Conservation (phyloP, 371 early-diverging fungal species). For the Circinella umbellata region DNA sequence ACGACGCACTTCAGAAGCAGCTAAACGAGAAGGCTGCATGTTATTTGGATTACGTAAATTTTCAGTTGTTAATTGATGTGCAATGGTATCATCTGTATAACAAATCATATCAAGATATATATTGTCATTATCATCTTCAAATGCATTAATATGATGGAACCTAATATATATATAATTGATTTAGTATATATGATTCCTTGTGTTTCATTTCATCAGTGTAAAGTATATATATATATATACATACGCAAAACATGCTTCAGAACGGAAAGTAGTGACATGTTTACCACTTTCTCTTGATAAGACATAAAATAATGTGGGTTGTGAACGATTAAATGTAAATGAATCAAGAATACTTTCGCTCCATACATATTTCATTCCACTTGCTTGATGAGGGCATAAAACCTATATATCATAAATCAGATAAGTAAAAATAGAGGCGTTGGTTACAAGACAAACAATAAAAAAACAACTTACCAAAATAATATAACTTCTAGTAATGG, state of each 20-base stretch:
- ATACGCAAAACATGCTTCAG: constrained; percentile 61
- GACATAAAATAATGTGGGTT: constrained; percentile 69
- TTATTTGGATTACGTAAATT: constrained; percentile 50
- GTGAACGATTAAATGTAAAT: constrained; percentile 56
- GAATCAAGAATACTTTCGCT: constrained; percentile 71
- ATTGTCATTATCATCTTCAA: constrained; percentile 66
- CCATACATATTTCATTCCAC: constrained; percentile 67
- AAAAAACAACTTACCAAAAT: constrained; percentile 51
- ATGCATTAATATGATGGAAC: constrained; percentile 77
- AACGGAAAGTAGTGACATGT: constrained; percentile 66
- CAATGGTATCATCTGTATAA: constrained; percentile 66
- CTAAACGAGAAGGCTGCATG: constrained; percentile 49
- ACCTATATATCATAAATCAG: constrained; percentile 25
- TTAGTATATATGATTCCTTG: background rate
- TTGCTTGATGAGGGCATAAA: constrained; percentile 56
- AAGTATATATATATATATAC: too few relatives aligned
- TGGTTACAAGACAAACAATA: too few relatives aligned
- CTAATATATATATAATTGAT: background rate
- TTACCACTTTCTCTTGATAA: constrained; percentile 68
- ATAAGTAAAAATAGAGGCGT: background rate
- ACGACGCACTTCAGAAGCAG: constrained; percentile 64
- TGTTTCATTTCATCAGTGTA: background rate
- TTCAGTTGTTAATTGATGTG: constrained; percentile 60
- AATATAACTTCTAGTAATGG: constrained; percentile 72
- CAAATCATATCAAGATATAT: constrained; percentile 66